These are phyloP conservation scores for Cladorrhinum samala DNA, from an alignment of 495 filamentous ascomycete species.

Conservation along the genomic window DNA sequence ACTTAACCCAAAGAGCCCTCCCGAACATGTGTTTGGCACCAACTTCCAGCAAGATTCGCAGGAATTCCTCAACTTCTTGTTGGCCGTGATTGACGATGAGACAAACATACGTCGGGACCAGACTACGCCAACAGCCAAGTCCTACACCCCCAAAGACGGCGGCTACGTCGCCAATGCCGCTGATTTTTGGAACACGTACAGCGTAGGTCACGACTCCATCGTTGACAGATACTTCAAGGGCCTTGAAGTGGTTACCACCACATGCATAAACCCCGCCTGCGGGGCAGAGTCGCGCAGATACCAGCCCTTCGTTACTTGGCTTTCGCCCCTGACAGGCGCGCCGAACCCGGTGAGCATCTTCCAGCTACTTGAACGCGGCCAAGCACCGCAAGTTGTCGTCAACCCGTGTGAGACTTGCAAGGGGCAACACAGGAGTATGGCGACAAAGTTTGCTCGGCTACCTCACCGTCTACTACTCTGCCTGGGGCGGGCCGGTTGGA, in stretches of 20 bases:
- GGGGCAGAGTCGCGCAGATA: slow-evolving; percentile 18
- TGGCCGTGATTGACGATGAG: slow-evolving; percentile 35
- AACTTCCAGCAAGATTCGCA: slow-evolving; percentile 37
- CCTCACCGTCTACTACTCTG: too few species aligned
- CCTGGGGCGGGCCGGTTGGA: too few species aligned
- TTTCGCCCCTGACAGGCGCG: too few species aligned
- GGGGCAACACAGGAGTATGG: too few species aligned
- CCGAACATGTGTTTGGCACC: slow-evolving; percentile 31
- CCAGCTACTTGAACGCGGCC: too few species aligned
- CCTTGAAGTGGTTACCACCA: slow-evolving; percentile 23
- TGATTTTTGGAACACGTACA: slow-evolving; percentile 26
- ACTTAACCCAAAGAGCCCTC: too few species aligned
- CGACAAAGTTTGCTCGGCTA: too few species aligned
- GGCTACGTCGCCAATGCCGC: slow-evolving; percentile 21
- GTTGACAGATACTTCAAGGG: slow-evolving; percentile 35
- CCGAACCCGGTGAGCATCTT: too few species aligned
- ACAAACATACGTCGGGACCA: slow-evolving; percentile 30
- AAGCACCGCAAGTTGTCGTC: too few species aligned
- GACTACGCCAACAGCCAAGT: slow-evolving; percentile 9
- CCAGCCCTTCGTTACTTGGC: slow-evolving; percentile 17
- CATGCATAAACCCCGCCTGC: slow-evolving; percentile 23
- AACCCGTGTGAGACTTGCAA: too few species aligned
- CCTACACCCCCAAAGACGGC: slow-evolving; percentile 15
- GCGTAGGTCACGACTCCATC: slow-evolving; percentile 19
- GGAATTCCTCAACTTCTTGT: slow-evolving; percentile 38